A percentile compares a stretch with the other conserved stretches of the same genome.
Conservation (phyloP, 108 stramenopile species). For the Fragilariopsis cylindrus region DNA sequence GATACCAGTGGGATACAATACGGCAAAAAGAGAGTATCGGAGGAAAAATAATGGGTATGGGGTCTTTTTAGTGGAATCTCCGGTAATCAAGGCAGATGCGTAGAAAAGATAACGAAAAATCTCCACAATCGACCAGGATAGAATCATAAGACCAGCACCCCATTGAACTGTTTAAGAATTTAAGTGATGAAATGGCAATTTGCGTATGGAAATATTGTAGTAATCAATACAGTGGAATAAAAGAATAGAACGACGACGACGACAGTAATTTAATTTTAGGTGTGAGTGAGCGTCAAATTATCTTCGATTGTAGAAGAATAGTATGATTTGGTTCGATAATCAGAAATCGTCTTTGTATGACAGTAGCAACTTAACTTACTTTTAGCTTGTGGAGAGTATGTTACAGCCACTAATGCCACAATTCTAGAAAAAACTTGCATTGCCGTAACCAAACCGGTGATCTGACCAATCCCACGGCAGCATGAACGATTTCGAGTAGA, state of each 20-base stretch:
- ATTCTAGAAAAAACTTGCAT: constrained; percentile 93
- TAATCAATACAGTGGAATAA: no score
- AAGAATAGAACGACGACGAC: background rate
- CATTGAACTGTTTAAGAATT: constrained; percentile 53
- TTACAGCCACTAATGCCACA: constrained; percentile 75
- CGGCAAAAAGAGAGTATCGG: constrained; percentile 93
- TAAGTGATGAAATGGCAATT: background rate
- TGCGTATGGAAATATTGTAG: background rate
- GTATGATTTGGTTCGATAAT: no score
- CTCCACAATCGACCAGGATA: constrained; percentile 89
- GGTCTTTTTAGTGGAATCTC: constrained; percentile 85
- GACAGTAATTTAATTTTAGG: background rate
- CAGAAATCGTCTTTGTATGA: background rate
- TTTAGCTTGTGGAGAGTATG: constrained; percentile 68
- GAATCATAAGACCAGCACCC: constrained; percentile 86
- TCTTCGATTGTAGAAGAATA: no score
- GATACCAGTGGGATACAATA: constrained; percentile 96
- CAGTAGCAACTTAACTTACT: constrained; percentile 40
- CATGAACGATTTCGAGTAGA: constrained; percentile 90
- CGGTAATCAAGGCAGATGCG: constrained; percentile 78
- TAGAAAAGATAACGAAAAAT: constrained; percentile 97
- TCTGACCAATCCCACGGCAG: constrained; percentile 88
- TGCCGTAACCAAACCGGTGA: constrained; percentile 88
- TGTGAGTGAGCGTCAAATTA: no score
- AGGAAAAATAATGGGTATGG: constrained; percentile 96